Evolutionary conservation across 345 rosid species (phyloP), one percentile per base, ranked within the genome.

Genomic region (Camelina sativa): DNA sequence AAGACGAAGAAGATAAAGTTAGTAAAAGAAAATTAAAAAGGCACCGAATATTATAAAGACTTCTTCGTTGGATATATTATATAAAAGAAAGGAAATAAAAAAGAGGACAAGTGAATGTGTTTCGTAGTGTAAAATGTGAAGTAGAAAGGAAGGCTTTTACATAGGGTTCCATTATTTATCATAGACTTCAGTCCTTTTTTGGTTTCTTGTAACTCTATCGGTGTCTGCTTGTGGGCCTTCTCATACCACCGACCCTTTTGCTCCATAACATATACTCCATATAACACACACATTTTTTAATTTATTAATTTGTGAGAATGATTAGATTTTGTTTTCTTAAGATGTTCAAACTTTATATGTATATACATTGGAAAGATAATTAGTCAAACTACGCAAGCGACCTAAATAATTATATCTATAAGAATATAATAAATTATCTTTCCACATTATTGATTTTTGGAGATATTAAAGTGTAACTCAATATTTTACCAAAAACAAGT

Each of bases 141-240:
- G 69, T 35, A 78, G 57, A 75, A 28, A 53, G 71, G 67, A 67
- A 67, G 22, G 51, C 82, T 83, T 82, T 86, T 76, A 75, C 85
- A 80, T 82, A 86, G 89, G 91, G 87, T 88, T 82, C 93, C 87
- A 81, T 79, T 53, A 73, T 73, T 76, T 76, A 76, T 54, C 80
- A 69, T 62, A 37, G 65, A 76, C 75, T 83, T 84, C 64, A 85
- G 85, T 79, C 86, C 73, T 86, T 83, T 84, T 63, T 55, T 74
- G 84, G 86, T 67, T 82, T 53, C 80, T 54, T 84, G 75, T 76
- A 80, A 81, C 81, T 78, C 77, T 84, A 38, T 85, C 67, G 82
- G 83, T 83, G 81, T 84, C 84, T 86, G 74, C 83, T 76, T 77
- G 88, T 85, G 97, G 89, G 83, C 52, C 65, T 43, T 76, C 64